Evolutionary conservation across 805 yeast species (phyloP), one percentile per base, ranked within the genome.

Genomic region (Metschnikowia lunata): DNA sequence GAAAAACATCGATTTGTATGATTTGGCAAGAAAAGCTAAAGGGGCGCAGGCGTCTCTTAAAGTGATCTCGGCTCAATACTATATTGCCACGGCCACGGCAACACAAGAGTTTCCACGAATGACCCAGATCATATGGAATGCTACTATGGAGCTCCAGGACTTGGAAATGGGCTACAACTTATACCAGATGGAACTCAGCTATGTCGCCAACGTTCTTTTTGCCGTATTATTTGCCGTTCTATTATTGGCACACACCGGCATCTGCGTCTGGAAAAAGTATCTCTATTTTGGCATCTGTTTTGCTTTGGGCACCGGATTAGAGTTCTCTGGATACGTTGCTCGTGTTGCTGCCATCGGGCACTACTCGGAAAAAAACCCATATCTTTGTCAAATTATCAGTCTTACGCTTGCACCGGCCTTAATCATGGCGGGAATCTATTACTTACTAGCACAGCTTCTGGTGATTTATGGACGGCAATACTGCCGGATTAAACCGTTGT

Each of bases 351-450:
- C 82, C 2, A 70, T 74, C 14, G 50, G 58, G 36, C 39, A 47
- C 30, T 45, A 48, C 27, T 39, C 48, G 26, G 45, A 51, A 31
- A 42, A 45, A 30, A 60, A 72, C 40, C 66, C 71, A 27, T 88
- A 72, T 56, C 57, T 84, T 35, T 63, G 82, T 54, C 95, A 88
- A 61, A 75, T 83, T 50, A 75, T 82, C 43, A 72, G 82, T 55
- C 65, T 88, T 44, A 86, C 91, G 0, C 63, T 88, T 38, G 91
- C 88, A 0, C 96, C 96, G 0, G 88, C 87, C 15, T 84, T 88
- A 60, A 69, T 85, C 36, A 84, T 86, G 86, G 96, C 85, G 4
- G 96, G 91, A 1, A 71, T 88, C 3, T 89, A 88, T 64, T 83
- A 75, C 51, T 69, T 81, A 42, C 64, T 88, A 50, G 88, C 85